These are phyloP conservation scores for Blastobotrys raffinosifermentans DNA, from an alignment of 1,139 yeast species.

Conservation along the genomic window DNA sequence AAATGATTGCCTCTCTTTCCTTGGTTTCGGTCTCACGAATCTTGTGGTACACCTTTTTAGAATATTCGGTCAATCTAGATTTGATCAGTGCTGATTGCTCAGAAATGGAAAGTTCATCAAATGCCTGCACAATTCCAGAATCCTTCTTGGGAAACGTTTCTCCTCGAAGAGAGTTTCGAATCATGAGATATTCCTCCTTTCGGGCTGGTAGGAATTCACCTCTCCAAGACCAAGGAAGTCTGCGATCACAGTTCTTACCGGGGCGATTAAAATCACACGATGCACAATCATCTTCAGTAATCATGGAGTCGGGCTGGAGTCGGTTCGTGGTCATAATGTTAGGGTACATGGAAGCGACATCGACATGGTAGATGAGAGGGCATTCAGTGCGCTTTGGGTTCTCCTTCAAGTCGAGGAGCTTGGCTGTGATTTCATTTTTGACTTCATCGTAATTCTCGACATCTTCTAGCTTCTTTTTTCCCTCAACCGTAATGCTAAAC, in stretches of 20 bases:
- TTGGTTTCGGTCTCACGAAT: constrained; percentile 77
- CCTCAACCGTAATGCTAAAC: constrained; percentile 84
- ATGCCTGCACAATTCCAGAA: constrained; percentile 40
- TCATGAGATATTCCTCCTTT: constrained; percentile 86
- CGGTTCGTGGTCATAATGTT: constrained; percentile 97
- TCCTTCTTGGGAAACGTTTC: constrained; percentile 47
- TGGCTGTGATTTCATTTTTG: constrained; percentile 48
- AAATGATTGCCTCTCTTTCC: constrained; percentile 87
- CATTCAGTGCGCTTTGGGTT: constrained; percentile 63
- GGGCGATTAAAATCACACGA: constrained; percentile 96
- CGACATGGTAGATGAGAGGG: constrained; percentile 94
- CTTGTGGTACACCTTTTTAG: constrained; percentile 77
- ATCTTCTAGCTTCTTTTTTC: constrained; percentile 62
- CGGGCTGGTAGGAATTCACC: constrained; percentile 93
- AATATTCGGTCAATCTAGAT: constrained; percentile 77
- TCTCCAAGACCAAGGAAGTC: constrained; percentile 97
- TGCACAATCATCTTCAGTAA: constrained; percentile 92
- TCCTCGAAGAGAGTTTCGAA: constrained; percentile 72
- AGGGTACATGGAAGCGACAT: constrained; percentile 99
- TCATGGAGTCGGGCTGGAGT: constrained; percentile 97
- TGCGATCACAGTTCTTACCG: constrained; percentile 86
- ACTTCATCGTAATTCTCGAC: constrained; percentile 77
- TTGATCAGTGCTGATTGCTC: constrained; percentile 77
- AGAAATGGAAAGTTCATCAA: constrained; percentile 62
- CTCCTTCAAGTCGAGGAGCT: constrained; percentile 52